These are phyloP conservation scores for Auricularia cornea DNA, from an alignment of 768 basidiomycete genomes.

Conservation along the genomic window DNA sequence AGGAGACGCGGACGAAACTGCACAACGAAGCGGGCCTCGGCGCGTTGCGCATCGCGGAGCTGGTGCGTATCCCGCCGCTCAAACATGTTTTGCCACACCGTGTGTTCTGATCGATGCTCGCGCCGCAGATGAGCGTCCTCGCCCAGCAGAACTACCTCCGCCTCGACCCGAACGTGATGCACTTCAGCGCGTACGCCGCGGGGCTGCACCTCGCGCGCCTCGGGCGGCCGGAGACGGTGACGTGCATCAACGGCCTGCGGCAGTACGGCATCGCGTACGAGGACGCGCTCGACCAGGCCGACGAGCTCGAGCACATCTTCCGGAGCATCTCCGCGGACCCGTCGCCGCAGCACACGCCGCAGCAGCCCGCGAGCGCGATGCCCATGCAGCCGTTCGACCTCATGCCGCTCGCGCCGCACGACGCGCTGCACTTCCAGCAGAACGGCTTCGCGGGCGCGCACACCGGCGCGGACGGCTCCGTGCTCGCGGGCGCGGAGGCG, in stretches of 20 bases:
- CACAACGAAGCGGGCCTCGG: slow-evolving; percentile 78
- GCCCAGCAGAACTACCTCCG: slow-evolving; percentile 82
- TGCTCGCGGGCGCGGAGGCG: background rate
- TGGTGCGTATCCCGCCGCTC: slow-evolving; percentile 39
- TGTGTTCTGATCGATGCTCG: background rate
- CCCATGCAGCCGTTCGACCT: background rate
- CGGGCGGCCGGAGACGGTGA: slow-evolving; percentile 74
- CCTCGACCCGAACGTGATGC: slow-evolving; percentile 84
- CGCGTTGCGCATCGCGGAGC: slow-evolving; percentile 79
- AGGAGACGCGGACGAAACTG: slow-evolving; percentile 58
- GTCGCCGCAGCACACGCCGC: background rate
- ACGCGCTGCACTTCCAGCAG: background rate
- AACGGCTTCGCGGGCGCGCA: background rate
- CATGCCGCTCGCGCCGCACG: background rate
- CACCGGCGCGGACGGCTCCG: background rate
- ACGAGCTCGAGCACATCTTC: slow-evolving; percentile 48
- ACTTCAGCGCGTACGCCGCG: slow-evolving; percentile 76
- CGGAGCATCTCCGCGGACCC: background rate
- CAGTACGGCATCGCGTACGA: slow-evolving; percentile 88
- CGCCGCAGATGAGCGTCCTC: slow-evolving; percentile 62
- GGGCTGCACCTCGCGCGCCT: slow-evolving; percentile 73
- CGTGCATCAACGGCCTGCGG: slow-evolving; percentile 77
- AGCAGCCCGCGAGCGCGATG: background rate
- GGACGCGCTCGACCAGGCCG: slow-evolving; percentile 71
- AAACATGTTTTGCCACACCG: slow-evolving; percentile 1